A percentile compares a stretch with the other conserved stretches of the same genome.
Conservation (phyloP, 768 basidiomycete species). For the Pleurotus citrinopileatus region DNA sequence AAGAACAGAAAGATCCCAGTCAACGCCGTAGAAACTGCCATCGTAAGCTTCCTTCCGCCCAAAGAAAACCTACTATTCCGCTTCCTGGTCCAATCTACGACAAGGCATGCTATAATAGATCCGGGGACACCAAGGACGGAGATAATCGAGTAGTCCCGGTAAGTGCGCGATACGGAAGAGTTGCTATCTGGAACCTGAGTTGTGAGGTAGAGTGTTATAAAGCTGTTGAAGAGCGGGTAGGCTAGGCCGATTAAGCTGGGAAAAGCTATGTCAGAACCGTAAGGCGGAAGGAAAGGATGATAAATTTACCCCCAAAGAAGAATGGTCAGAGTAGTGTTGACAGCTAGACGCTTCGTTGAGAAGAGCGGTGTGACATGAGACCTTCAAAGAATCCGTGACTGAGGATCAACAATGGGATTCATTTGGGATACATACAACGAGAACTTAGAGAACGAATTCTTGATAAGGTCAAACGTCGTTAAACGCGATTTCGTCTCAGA, state of each 20-base stretch:
- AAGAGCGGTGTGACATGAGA: conserved; percentile 52
- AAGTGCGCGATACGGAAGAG: conserved; percentile 27
- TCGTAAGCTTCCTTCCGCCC: conserved; percentile 46
- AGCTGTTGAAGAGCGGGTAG: conserved; percentile 51
- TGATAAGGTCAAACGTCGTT: conserved; percentile 27
- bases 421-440: conserved; percentile 33
- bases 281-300: neutral
- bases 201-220: conserved; percentile 47
- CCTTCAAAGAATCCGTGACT: conserved; percentile 18
- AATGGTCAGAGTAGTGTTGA: conserved; percentile 47
- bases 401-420: neutral
- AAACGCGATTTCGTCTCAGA: conserved; percentile 11
- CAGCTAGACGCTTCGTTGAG: conserved; percentile 36
- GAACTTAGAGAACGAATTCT: conserved; percentile 31
- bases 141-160: conserved; percentile 49
- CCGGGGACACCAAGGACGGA: conserved; percentile 46
- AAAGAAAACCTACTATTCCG: conserved; percentile 27
- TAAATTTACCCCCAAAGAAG: conserved; percentile 46
- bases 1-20: conserved; percentile 48
- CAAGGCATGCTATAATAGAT: conserved; percentile 40
- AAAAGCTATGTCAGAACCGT: neutral
- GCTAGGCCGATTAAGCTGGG: conserved; percentile 39
- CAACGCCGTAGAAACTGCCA: conserved; percentile 40
- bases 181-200: conserved; percentile 25
- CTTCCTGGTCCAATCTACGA: conserved; percentile 40